These are phyloP conservation scores for Telopea speciosissima DNA, from an alignment of 177 flowering plant species.

Conservation along the genomic window DNA sequence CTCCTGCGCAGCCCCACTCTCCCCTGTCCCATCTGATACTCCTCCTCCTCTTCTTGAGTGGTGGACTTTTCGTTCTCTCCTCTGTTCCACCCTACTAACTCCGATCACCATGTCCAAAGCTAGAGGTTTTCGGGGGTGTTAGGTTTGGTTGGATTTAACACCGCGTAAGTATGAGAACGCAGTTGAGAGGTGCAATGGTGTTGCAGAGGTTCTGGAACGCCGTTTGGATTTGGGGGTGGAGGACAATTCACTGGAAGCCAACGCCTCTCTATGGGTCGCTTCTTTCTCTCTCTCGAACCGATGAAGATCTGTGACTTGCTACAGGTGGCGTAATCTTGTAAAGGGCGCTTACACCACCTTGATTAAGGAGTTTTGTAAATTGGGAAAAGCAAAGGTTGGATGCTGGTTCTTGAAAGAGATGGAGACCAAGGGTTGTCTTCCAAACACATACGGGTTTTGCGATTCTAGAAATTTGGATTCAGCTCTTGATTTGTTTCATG, in stretches of 20 bases:
- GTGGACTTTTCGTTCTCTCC: too few species aligned
- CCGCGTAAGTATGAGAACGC: conserved; percentile 25
- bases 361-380: conserved; percentile 53
- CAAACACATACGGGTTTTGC: too few species aligned
- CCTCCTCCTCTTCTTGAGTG: too few species aligned
- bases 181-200: conserved; percentile 11
- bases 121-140: too few species aligned
- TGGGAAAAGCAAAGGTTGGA: too few species aligned
- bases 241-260: background rate
- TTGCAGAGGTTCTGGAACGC: background rate
- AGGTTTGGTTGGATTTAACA: background rate
- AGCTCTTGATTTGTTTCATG: too few species aligned
- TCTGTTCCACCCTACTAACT: too few species aligned
- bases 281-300: background rate
- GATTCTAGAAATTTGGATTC: too few species aligned
- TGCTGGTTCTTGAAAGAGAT: too few species aligned
- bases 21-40: too few species aligned
- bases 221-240: background rate
- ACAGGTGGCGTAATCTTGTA: conserved; percentile 65
- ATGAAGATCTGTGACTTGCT: background rate
- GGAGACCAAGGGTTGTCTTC: too few species aligned
- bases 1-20: too few species aligned
- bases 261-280: background rate
- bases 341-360: conserved; percentile 55
- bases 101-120: conserved; percentile 20